phyloP scores from a whole-genome alignment of 1,284 basidiomycete genomes.

The Microbotryum saponariae region DNA sequence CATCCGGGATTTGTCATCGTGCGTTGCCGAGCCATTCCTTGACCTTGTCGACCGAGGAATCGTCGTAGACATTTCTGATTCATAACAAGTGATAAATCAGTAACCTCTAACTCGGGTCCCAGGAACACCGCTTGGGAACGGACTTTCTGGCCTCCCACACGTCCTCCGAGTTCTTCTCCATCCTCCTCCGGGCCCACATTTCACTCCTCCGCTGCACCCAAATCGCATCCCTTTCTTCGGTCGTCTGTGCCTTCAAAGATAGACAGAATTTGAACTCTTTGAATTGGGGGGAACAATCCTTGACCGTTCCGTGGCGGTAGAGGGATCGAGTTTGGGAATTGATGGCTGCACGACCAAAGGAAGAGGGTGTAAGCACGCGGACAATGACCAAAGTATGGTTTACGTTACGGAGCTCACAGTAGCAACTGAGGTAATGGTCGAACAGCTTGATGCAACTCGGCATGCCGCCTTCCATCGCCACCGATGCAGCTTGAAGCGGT shows the following conservation, averaged over 20 bases:
- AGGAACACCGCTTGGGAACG: too few species aligned
- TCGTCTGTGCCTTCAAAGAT: slow-evolving; percentile 66
- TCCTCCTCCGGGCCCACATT: slow-evolving; percentile 74
- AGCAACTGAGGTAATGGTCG: slow-evolving; percentile 35
- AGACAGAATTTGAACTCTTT: slow-evolving; percentile 96
- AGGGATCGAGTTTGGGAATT: slow-evolving; percentile 72
- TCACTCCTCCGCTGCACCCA: slow-evolving; percentile 83
- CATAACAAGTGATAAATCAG: too few species aligned
- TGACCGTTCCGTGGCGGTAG: slow-evolving; percentile 74
- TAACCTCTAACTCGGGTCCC: too few species aligned
- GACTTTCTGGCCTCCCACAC: slow-evolving; percentile 83
- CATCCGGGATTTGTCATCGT: too few species aligned
- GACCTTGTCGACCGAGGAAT: too few species aligned
- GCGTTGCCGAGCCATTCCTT: too few species aligned
- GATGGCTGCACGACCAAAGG: slow-evolving; percentile 51
- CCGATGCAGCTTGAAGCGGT: slow-evolving; percentile 30
- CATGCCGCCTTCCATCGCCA: slow-evolving; percentile 34
- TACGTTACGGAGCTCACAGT: slow-evolving; percentile 21
- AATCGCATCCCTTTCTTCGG: slow-evolving; percentile 64
- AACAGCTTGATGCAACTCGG: slow-evolving; percentile 34
- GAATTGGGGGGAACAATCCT: slow-evolving; percentile 68
- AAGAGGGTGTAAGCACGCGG: slow-evolving; percentile 1
- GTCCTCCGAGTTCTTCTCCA: slow-evolving; percentile 75
- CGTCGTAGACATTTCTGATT: too few species aligned
- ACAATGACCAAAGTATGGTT: not conserved